Evolutionary conservation across 2,329 filamentous ascomycete genomes (phyloP), one percentile per base, ranked within the genome.

Genomic region (Lachnellula suecica): DNA sequence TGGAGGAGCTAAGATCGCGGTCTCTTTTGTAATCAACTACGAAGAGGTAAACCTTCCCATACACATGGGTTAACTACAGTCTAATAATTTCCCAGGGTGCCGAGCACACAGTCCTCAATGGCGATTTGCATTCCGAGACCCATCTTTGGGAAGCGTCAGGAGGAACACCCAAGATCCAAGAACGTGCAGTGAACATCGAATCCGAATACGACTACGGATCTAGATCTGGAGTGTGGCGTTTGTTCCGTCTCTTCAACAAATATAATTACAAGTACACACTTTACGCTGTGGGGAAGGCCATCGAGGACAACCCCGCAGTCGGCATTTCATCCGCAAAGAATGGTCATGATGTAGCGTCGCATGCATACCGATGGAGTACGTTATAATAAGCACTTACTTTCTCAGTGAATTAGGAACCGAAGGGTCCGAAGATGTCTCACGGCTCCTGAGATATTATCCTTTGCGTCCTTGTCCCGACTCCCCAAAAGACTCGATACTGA

Each of bases 341-440:
- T 24, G 69, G 71, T 2, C 70, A 74, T 51, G 72, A 74, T 58
- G 69, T 74, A 38, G 70, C 68, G 2, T 68, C 69, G 13, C 73
- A 75, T 55, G 73, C 70, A 15, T 66, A 70, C 23, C 56, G 71
- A 43, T 76, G 72, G 73, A 66, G n/a, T n/a, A n/a, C n/a, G n/a
- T n/a, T n/a, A n/a, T n/a, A n/a, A n/a, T n/a, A n/a, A n/a, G n/a
- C n/a, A n/a, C n/a, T n/a, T n/a, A n/a, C n/a, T n/a, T n/a, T n/a
- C n/a, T n/a, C n/a, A n/a, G n/a, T n/a, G n/a, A n/a, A n/a, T n/a
- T n/a, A n/a, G n/a, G n/a, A n/a, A n/a, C n/a, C n/a, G n/a, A n/a
- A n/a, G n/a, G n/a, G n/a, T n/a, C n/a, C n/a, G n/a, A n/a, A n/a
- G n/a, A n/a, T n/a, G n/a, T n/a, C n/a, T n/a, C n/a, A n/a, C n/a